Conservation (phyloP, 805 yeast genomes). For the Saccharomycopsis sp. region DNA sequence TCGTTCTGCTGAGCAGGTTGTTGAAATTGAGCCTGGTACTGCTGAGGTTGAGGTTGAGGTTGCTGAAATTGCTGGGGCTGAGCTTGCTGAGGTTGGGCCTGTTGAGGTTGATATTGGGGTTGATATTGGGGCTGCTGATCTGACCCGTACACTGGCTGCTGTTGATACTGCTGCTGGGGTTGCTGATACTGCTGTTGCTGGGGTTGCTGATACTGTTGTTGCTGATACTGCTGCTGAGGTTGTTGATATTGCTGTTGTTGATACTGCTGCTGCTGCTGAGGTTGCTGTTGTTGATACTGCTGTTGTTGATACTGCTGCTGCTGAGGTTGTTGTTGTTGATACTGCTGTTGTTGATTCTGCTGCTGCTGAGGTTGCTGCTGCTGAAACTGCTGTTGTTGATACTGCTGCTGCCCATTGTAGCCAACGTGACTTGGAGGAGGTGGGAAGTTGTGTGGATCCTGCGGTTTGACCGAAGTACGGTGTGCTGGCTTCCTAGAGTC, state of each 20-base stretch:
- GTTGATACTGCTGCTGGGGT: conserved; percentile 1
- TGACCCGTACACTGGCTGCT: too few species aligned
- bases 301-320: too few species aligned
- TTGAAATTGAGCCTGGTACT: not conserved
- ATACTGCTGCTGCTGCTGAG: too few species aligned
- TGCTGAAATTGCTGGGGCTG: conserved; percentile 14
- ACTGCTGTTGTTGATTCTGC: too few species aligned
- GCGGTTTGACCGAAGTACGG: too few species aligned
- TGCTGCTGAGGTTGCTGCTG: too few species aligned
- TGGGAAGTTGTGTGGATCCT: not conserved
- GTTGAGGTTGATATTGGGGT: conserved; percentile 1
- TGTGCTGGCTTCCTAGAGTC: too few species aligned
- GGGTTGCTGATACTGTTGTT: conserved; percentile 1
- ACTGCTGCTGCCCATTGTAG: too few species aligned
- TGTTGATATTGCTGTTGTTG: not conserved
- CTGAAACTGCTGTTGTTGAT: too few species aligned
- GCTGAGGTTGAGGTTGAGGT: conserved; percentile 10
- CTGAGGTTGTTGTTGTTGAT: too few species aligned
- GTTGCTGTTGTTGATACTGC: too few species aligned
- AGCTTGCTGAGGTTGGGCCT: conserved; percentile 5
- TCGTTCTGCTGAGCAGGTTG: conserved; percentile 3
- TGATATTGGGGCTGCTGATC: not conserved
- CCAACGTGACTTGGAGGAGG: not conserved
- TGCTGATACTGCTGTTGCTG: conserved; percentile 1
- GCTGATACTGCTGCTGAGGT: conserved; percentile 5